Evolutionary conservation across 2,329 filamentous ascomycete genomes (phyloP).

Genomic region (Penicillium sclerotigenum): DNA sequence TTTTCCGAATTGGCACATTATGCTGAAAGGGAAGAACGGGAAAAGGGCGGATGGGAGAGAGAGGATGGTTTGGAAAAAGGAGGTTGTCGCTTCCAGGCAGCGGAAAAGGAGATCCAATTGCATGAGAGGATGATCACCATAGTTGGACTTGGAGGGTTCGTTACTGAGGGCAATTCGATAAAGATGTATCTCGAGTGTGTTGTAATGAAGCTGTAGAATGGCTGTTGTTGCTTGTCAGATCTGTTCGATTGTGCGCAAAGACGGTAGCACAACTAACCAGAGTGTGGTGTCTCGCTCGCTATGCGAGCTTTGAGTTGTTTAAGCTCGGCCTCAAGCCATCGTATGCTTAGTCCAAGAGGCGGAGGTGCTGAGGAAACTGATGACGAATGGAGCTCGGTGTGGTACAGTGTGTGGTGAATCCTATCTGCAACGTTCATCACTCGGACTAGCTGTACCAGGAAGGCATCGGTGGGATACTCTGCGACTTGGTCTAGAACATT

Average conservation of each 20-base stretch:
- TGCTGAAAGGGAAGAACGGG: slow-evolving; percentile 47
- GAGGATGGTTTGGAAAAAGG: slow-evolving; percentile 52
- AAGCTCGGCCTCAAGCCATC: slow-evolving; percentile 47
- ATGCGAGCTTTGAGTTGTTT: slow-evolving; percentile 18
- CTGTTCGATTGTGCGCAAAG: too few species aligned
- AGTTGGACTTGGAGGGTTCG: slow-evolving; percentile 42
- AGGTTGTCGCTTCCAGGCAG: slow-evolving; percentile 47
- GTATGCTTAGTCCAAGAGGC: slow-evolving; percentile 32
- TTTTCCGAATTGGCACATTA: slow-evolving; percentile 50
- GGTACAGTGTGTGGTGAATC: slow-evolving; percentile 38
- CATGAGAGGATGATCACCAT: slow-evolving; percentile 37
- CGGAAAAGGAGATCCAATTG: slow-evolving; percentile 52
- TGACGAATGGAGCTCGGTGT: slow-evolving; percentile 19
- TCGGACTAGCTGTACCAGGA: slow-evolving; percentile 48
- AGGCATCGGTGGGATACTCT: slow-evolving; percentile 50
- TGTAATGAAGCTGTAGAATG: slow-evolving; percentile 25
- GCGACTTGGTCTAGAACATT: slow-evolving; percentile 43
- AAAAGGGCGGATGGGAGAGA: slow-evolving; percentile 45
- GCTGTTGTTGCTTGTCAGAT: slow-evolving; percentile 11
- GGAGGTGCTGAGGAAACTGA: slow-evolving; percentile 14
- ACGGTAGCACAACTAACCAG: slow-evolving; percentile 9
- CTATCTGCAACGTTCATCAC: slow-evolving; percentile 53
- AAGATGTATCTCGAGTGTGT: slow-evolving; percentile 27
- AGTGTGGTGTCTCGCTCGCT: slow-evolving; percentile 5
- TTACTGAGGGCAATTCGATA: slow-evolving; percentile 25